Conservation (phyloP, 2,329 filamentous ascomycete genomes). For the Ceratocystis diversiconidia region DNA sequence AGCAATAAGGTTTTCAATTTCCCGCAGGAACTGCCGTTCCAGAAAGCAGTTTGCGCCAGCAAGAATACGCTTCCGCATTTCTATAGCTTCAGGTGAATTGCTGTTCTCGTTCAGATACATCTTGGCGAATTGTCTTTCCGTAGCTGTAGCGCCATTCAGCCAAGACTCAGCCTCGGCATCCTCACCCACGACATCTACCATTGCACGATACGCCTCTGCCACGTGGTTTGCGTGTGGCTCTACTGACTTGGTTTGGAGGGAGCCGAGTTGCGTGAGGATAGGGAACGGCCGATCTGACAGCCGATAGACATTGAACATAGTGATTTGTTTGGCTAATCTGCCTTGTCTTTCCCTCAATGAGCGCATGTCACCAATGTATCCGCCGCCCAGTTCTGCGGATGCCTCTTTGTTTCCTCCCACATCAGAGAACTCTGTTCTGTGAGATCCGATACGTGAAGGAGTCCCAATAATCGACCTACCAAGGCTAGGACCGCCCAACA, state of each 20-base stretch:
- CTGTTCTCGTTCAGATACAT: constrained; percentile 64
- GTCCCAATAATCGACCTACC: constrained; percentile 79
- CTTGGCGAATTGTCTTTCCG: constrained; percentile 59
- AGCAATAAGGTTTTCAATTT: constrained; percentile 62
- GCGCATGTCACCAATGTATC: constrained; percentile 52
- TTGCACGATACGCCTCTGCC: constrained; percentile 66
- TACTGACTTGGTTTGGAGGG: constrained; percentile 55
- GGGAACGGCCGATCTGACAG: constrained; percentile 54
- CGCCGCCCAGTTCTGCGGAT: constrained; percentile 27
- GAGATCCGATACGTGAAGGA: constrained; percentile 51
- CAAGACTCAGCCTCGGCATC: constrained; percentile 43
- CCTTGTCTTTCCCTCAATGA: constrained; percentile 72
- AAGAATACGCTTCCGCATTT: constrained; percentile 65
- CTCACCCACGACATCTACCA: constrained; percentile 68
- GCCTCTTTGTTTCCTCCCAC: constrained; percentile 41
- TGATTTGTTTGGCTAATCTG: constrained; percentile 65
- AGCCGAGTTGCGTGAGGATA: constrained; percentile 59
- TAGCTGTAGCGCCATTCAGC: constrained; percentile 49
- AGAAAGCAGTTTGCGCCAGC: constrained; percentile 65
- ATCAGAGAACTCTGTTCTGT: constrained; percentile 54
- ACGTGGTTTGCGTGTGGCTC: constrained; percentile 62
- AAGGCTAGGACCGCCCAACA: constrained; percentile 48
- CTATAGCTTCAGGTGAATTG: constrained; percentile 47
- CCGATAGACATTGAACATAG: constrained; percentile 60
- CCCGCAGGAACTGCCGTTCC: constrained; percentile 64